A percentile compares a stretch with the other conserved stretches of the same genome.
Evolutionary conservation across 805 yeast species (phyloP).

Genomic region (Lipomyces yamadae): DNA sequence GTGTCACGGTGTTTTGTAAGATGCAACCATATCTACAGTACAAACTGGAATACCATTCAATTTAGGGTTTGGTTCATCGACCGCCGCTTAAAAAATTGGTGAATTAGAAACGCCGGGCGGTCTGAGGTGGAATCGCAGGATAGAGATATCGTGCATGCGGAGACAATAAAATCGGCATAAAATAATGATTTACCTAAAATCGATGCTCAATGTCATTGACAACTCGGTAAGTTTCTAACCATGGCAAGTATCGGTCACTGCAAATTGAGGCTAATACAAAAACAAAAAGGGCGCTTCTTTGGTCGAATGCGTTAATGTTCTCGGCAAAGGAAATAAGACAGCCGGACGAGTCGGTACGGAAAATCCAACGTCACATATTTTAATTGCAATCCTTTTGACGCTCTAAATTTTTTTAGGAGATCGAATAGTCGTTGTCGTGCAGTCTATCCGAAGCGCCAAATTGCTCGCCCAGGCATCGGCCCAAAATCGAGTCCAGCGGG

Average conservation of each 20-base stretch:
- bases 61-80: not conserved
- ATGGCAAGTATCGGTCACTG: not conserved
- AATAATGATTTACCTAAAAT: conserved; percentile 82
- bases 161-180: not conserved
- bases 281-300: conserved; percentile 61
- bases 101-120: no score
- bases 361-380: not conserved
- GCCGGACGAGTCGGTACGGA: conserved; percentile 64
- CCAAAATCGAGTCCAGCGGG: conserved; percentile 80
- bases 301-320: conserved; percentile 94
- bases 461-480: conserved; percentile 15
- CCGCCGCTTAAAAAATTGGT: not conserved
- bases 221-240: conserved; percentile 59
- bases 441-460: conserved; percentile 27
- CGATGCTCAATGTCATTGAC: conserved; percentile 87
- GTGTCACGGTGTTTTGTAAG: not conserved
- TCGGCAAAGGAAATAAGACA: conserved; percentile 83
- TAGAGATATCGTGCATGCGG: not conserved
- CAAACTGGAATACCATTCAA: not conserved
- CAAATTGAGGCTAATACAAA: not conserved
- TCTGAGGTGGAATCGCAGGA: not conserved
- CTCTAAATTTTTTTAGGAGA: conserved; percentile 59
- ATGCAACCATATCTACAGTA: not conserved
- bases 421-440: conserved; percentile 87
- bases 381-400: no score